Conservation (phyloP, 176 grass and related monocot genomes). For the Zoysia pacifica region DNA sequence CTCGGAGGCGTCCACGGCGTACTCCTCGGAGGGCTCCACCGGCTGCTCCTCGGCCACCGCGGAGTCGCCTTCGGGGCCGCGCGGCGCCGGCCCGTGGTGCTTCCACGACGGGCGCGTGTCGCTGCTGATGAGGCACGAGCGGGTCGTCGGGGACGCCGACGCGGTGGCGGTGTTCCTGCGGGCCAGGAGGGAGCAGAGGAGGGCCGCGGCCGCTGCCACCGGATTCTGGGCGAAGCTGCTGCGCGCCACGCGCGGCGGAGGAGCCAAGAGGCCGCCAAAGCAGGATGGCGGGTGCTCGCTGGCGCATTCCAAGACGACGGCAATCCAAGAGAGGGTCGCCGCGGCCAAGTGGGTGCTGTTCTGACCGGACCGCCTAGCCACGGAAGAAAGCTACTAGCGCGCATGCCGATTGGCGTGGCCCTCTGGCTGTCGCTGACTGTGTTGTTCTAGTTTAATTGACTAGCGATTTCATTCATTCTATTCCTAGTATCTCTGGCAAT, state of each 20-base stretch:
- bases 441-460: conserved; percentile 8
- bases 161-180: conserved; percentile 30
- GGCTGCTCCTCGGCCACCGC: conserved; percentile 30
- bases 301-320: conserved; percentile 42
- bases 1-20: conserved; percentile 34
- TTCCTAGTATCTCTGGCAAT: background rate
- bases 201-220: conserved; percentile 33
- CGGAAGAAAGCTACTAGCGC: background rate
- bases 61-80: background rate
- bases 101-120: conserved; percentile 52
- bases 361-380: conserved; percentile 11
- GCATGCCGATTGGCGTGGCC: background rate
- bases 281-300: conserved; percentile 48
- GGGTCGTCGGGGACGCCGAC: conserved; percentile 42
- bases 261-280: conserved; percentile 1
- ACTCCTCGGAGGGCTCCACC: conserved; percentile 39
- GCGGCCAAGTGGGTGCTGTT: conserved; percentile 66
- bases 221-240: conserved; percentile 78
- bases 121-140: conserved; percentile 53
- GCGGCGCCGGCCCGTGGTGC: conserved; percentile 43
- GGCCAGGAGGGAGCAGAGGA: conserved; percentile 29
- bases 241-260: conserved; percentile 31
- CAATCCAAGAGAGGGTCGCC: conserved; percentile 52
- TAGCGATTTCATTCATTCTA: conserved; percentile 10
- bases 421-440: background rate